Base-by-base conservation (phyloP, 2,329 filamentous ascomycete species). In the Clarireedia sp. region DNA sequence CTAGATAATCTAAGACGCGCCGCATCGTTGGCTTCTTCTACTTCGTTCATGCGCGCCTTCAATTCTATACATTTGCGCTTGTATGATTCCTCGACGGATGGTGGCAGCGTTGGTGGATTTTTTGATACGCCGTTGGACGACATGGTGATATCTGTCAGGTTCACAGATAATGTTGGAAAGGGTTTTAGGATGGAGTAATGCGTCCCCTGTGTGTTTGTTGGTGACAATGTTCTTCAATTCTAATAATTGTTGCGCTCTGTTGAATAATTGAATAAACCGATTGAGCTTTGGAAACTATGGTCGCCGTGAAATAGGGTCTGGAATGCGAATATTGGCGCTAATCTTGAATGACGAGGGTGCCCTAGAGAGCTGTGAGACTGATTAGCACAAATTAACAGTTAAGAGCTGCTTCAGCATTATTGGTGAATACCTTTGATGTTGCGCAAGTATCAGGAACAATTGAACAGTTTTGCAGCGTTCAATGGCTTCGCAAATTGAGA, bases 51-150 rank as follows among this genome's bases (percentile, higher is more conserved):
- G 59, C 94, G 87, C 65, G 89, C 87, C 74, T 95, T 95, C 21
- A 99, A 81, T 65, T 95, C 88, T 69, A 96, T 90, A 72, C 92
- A 97, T 82, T 99, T 97, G 62, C 89, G 83, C 66, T 94, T 90
- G 73, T 97, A 99, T 50, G 92, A 91, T 70, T 92, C 87, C 73
- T 99, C 92, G 60, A 97, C 90, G 16, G 90, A 95, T 16, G 94
- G 92, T 19, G 92, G 90, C 3, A 87, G 76, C 41, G 81, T 73
- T 16, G 82, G 81, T 29, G 81, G 81, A 59, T 74, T 73, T 70
- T 66, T 51, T 12, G 53, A 51, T 26, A 38, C n/a, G 12, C 53
- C 53, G 21, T 55, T 55, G 48, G 53, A 55, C 12, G 53, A 40
- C 53, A 55, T 55, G 44, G n/a, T 46, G 10, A n/a, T 21, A 24